These are phyloP conservation scores for Alternaria panax DNA, from an alignment of 2,329 filamentous ascomycete genomes.

Conservation along the genomic window DNA sequence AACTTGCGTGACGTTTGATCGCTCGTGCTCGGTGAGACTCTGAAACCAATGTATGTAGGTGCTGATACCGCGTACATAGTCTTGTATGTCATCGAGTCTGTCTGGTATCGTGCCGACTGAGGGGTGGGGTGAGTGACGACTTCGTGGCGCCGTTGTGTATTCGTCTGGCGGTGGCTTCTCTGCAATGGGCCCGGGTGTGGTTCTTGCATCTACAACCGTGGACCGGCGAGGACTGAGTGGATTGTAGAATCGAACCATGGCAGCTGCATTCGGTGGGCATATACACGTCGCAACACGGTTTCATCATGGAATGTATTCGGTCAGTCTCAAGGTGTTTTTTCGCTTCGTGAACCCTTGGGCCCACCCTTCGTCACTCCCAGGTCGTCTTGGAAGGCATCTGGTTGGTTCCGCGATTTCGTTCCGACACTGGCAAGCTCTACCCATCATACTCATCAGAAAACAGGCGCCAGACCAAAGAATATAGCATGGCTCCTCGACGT, in stretches of 20 bases:
- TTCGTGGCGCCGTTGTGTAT: not conserved
- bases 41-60: conserved; percentile 25
- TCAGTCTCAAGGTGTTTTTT: not conserved
- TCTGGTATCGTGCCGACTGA: not conserved
- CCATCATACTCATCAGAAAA: not conserved
- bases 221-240: not conserved
- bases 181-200: not conserved
- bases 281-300: not conserved
- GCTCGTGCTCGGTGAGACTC: conserved; percentile 20
- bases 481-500: not conserved
- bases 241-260: conserved; percentile 4
- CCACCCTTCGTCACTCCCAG: not conserved
- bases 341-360: not conserved
- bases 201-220: not conserved
- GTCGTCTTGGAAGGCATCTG: not conserved
- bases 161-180: not conserved
- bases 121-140: not conserved
- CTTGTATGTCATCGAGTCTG: conserved; percentile 5
- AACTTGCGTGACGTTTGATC: conserved; percentile 22
- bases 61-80: conserved; percentile 1
- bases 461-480: not conserved
- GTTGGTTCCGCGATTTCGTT: not conserved
- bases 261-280: not conserved
- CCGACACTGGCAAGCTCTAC: not conserved
- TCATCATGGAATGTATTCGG: not conserved